These are phyloP conservation scores for Phylloporus rhodoxanthus DNA, from an alignment of 768 basidiomycete species.

Conservation along the genomic window DNA sequence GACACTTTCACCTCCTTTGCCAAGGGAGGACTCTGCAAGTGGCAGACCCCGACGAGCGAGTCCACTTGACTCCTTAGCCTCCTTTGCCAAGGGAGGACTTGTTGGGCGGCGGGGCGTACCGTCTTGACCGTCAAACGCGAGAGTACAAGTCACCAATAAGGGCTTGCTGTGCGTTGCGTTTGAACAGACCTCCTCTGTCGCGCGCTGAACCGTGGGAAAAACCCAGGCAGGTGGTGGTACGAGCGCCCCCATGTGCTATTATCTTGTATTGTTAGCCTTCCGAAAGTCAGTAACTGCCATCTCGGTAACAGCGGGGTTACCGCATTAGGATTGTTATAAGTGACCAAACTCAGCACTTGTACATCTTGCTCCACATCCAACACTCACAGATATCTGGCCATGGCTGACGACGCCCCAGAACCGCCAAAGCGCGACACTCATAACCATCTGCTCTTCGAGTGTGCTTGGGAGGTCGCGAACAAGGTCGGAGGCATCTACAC, in stretches of 20 bases:
- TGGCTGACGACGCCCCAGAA: slow-evolving; percentile 20
- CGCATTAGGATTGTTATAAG: slow-evolving; percentile 11
- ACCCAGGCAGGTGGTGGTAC: background rate
- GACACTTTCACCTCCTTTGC: slow-evolving; percentile 6
- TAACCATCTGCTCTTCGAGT: slow-evolving; percentile 83
- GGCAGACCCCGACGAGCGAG: too few species aligned
- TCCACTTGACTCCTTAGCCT: too few species aligned
- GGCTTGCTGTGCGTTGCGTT: background rate
- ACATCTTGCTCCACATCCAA: background rate
- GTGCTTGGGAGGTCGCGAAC: slow-evolving; percentile 98
- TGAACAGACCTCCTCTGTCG: background rate
- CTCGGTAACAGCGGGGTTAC: too few species aligned
- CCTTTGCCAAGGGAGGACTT: background rate
- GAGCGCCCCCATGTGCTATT: too few species aligned
- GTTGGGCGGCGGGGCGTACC: background rate
- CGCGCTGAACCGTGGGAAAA: background rate
- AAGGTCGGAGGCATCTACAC: slow-evolving; percentile 99
- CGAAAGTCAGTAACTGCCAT: too few species aligned
- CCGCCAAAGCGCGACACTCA: slow-evolving; percentile 60
- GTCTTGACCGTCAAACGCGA: background rate
- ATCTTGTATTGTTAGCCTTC: too few species aligned
- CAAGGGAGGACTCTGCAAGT: slow-evolving; percentile 1
- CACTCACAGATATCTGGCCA: slow-evolving; percentile 5
- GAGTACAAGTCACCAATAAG: background rate
- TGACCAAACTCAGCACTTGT: slow-evolving; percentile 7